These are phyloP conservation scores for Boletus rufocinnamomeus DNA, from an alignment of 768 basidiomycete genomes.

Conservation along the genomic window DNA sequence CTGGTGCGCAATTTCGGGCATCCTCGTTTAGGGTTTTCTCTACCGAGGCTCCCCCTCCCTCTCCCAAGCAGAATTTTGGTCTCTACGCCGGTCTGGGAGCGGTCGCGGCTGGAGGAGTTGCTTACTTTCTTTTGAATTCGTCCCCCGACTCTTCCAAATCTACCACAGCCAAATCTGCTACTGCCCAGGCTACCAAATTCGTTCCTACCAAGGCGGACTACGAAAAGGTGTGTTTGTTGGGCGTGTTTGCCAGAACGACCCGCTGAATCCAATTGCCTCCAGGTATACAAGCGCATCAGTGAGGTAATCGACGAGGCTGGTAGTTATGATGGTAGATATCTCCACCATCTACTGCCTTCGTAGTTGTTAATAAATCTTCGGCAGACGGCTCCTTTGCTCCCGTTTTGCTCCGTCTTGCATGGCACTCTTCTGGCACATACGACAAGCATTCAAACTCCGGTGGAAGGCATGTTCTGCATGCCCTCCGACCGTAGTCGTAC, in stretches of 20 bases:
- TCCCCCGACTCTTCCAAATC: slow-evolving; percentile 47
- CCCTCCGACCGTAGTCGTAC: background rate
- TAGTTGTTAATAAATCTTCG: slow-evolving; percentile 3
- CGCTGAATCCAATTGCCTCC: background rate
- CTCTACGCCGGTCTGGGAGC: slow-evolving; percentile 65
- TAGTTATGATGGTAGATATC: slow-evolving; percentile 74
- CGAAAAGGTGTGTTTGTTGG: slow-evolving; percentile 61
- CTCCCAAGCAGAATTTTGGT: slow-evolving; percentile 54
- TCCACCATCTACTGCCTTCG: background rate
- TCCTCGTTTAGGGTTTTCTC: slow-evolving; percentile 59
- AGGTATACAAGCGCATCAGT: slow-evolving; percentile 92
- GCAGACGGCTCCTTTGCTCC: slow-evolving; percentile 89
- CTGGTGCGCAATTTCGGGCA: slow-evolving; percentile 36
- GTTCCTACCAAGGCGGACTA: slow-evolving; percentile 83
- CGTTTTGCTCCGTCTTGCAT: slow-evolving; percentile 85
- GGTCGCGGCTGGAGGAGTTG: slow-evolving; percentile 59
- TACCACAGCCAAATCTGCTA: slow-evolving; percentile 59
- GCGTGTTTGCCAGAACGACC: background rate
- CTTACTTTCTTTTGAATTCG: slow-evolving; percentile 60
- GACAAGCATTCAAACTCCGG: slow-evolving; percentile 77
- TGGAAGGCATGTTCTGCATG: slow-evolving; percentile 58
- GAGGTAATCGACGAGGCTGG: slow-evolving; percentile 69
- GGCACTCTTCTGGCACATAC: slow-evolving; percentile 94
- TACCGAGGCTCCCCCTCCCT: slow-evolving; percentile 46
- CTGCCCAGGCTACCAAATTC: slow-evolving; percentile 67